Base-by-base conservation (phyloP, 23 red algal species). In the Gracilaria gracilis region DNA sequence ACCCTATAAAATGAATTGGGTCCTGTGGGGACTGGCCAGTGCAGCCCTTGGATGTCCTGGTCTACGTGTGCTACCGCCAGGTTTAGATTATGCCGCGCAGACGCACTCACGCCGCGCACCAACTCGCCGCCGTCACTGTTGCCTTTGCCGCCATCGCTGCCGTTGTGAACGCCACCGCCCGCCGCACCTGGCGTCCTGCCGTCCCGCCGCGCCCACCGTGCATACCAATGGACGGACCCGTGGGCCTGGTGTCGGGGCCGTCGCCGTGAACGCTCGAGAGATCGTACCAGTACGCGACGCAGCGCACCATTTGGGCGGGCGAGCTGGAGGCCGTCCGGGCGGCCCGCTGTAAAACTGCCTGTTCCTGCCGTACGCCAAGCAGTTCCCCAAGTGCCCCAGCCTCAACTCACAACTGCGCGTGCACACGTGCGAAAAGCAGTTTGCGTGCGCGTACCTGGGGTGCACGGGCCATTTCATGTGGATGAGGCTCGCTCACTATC, bases 371-470 rank as follows among this genome's bases (percentile, higher is more conserved):
- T 97, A 90, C 40, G 88, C 79, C 42, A 90, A 90, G 61, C 33
- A 55, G 72, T 97, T 97, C 61, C 47, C 72, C 28, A 93, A 97
- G 73, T 74, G 86, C 59, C 93, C 91, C 54, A 97, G 93, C 55
- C 88, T 97, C 80, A 90, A 94, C 54, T 86, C 91, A 24, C 95
- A 97, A 65, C 71, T 90, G 59, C 72, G 95, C 33, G 82, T 91
- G 38, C 95, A 97, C 82, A 91, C 95, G 13, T 90, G 95, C 37
- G 95, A 97, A n/a, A 59, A 87, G 75, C 95, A 90, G 0, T 97
- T 91, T 54, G 87, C 75, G 57, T 97, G 94, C 51, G 67, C 37
- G 40, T 93, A 83, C 40, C 95, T 90, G 17, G 65, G 40, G 12
- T 97, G 95, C 54, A 65, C 67, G 23, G 85, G 84, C 21, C 70